phyloP scores from a whole-genome alignment of 176 grass and related monocot species.

The Chrysopogon serrulatus region DNA sequence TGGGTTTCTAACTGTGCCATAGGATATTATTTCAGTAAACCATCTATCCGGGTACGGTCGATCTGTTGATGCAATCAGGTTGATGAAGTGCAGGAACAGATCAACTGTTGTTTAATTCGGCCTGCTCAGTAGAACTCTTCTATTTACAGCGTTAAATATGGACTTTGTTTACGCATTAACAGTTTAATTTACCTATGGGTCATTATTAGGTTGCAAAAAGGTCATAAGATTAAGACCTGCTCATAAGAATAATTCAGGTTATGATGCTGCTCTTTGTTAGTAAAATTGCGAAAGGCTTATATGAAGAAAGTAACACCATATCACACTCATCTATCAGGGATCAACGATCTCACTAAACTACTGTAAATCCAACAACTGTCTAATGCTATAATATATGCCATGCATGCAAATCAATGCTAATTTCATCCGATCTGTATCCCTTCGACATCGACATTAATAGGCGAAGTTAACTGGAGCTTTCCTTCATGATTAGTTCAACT shows the following conservation, averaged over 20 bases:
- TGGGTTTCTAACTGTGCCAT: conserved; percentile 49
- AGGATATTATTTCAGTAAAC: conserved; percentile 31
- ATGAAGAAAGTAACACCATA: background rate
- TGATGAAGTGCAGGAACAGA: conserved; percentile 4
- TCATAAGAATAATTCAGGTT: background rate
- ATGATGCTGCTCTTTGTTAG: background rate
- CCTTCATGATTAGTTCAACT: conserved; percentile 46
- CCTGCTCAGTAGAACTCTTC: background rate
- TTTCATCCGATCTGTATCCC: conserved; percentile 51
- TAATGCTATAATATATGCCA: conserved; percentile 14
- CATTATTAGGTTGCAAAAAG: background rate
- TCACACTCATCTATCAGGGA: conserved; percentile 24
- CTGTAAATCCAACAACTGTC: conserved; percentile 31
- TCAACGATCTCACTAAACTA: conserved; percentile 35
- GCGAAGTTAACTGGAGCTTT: conserved; percentile 17
- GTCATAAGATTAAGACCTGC: background rate
- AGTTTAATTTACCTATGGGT: background rate
- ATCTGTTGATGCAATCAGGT: background rate
- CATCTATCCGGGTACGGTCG: background rate
- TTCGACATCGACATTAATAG: conserved; percentile 38
- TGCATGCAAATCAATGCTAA: conserved; percentile 49
- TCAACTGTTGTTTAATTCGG: conserved; percentile 13
- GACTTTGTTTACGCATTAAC: background rate
- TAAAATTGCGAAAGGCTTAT: background rate
- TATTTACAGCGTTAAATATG: background rate